Evolutionary conservation across 2,329 filamentous ascomycete species (phyloP).

Genomic region (Didymella glomerata): DNA sequence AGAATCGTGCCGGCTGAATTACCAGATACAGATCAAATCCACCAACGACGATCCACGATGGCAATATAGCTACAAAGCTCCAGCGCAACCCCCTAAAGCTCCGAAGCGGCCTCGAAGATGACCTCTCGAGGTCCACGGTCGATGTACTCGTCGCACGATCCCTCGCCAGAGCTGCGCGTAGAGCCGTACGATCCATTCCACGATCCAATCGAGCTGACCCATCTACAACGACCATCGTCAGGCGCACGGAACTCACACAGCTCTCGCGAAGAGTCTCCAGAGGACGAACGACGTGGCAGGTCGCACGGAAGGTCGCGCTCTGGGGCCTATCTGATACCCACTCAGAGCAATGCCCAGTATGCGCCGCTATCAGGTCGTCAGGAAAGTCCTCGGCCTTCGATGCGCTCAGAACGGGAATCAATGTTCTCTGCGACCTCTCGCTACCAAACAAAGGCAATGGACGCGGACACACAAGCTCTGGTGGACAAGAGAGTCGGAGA

Average conservation of each 20-base stretch:
- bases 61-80: conserved; percentile 2
- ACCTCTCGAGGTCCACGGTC: conserved; percentile 31
- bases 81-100: not conserved
- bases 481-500: conserved; percentile 46
- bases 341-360: conserved; percentile 26
- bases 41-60: not conserved
- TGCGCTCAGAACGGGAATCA: conserved; percentile 33
- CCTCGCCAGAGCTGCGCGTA: conserved; percentile 40
- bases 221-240: conserved; percentile 24
- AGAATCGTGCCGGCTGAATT: conserved; percentile 1
- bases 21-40: conserved; percentile 1
- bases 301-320: conserved; percentile 29
- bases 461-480: conserved; percentile 45
- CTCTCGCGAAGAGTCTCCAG: conserved; percentile 23
- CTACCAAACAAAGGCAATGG: conserved; percentile 38
- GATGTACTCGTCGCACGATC: conserved; percentile 33
- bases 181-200: conserved; percentile 34
- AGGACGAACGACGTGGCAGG: conserved; percentile 21
- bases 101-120: conserved; percentile 28
- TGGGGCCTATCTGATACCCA: conserved; percentile 28
- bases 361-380: conserved; percentile 28
- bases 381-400: conserved; percentile 25
- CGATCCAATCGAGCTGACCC: conserved; percentile 44
- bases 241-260: conserved; percentile 21
- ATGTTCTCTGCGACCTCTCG: conserved; percentile 36